Evolutionary conservation across 2,329 filamentous ascomycete genomes (phyloP), one percentile per base, ranked within the genome.

Genomic region (Colletotrichum graminicola): DNA sequence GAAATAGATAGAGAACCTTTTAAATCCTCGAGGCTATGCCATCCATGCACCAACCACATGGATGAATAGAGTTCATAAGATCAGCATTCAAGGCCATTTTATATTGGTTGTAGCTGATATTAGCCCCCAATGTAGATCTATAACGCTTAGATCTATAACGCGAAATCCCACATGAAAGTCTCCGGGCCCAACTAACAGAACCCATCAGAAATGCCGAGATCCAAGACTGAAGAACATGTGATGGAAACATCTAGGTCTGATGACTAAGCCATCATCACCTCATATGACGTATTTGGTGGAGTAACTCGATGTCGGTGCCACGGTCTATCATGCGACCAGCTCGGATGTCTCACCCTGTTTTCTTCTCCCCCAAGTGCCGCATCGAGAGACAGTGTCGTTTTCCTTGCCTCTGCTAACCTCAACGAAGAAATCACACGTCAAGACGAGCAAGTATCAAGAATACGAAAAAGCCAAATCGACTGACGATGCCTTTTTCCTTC

Each of bases 401-500:
- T 23, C 10, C n/a, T 47, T 5, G 21, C 11, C 10, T 23, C 5
- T 47, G 21, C 21, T 5, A 23, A 5, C 21, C 45, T 23, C 45
- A 3, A 47, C 10, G 5, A n/a, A 47, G 45, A 12, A n/a, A 23
- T 21, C 45, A 47, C 45, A 47, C 45, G 8, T 16, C 18, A n/a
- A 45, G 43, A 0, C 43, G 43, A 45, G 18, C 6, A 11, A 7
- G 21, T 45, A 10, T 23, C n/a, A 23, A 47, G n/a, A 23, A 10
- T 21, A 23, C 10, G 6, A 45, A 2, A 29, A 41, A 12, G 4
- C 1, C 34, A 10, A 23, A 43, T 8, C 1, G 18, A 34, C 7
- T 11, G 5, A 26, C 36, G 12, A 67, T 67, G 65, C 59, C 65
- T 18, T 67, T 68, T 11, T 68, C 36, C n/a, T 59, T 61, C 52